These are phyloP conservation scores for Pholiota microspora DNA, from an alignment of 768 basidiomycete genomes.

Conservation along the genomic window DNA sequence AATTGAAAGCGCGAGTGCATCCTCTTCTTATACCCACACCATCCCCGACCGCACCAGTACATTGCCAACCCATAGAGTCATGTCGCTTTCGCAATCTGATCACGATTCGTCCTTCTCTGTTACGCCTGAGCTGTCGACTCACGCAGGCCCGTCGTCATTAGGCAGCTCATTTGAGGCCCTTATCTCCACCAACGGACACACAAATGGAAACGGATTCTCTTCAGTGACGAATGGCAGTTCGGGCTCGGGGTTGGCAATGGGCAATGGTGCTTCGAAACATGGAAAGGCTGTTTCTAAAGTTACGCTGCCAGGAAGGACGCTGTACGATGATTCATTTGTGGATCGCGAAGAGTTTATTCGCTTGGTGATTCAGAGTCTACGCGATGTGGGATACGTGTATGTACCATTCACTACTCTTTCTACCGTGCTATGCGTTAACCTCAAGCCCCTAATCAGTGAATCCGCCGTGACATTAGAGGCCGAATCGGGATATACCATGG, in stretches of 20 bases:
- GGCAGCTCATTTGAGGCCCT: conserved; percentile 22
- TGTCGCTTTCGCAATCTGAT: conserved; percentile 54
- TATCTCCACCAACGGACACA: conserved; percentile 35
- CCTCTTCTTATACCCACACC: conserved; percentile 27
- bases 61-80: conserved; percentile 33
- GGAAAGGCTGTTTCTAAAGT: conserved; percentile 58
- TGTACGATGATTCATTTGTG: conserved; percentile 77
- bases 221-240: conserved; percentile 35
- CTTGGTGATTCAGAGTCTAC: conserved; percentile 82
- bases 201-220: conserved; percentile 43
- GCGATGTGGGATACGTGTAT: conserved; percentile 82
- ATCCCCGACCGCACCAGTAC: conserved; percentile 30
- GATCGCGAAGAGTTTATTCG: conserved; percentile 91
- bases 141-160: conserved; percentile 53
- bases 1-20: conserved; percentile 39
- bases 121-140: conserved; percentile 39
- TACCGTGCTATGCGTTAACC: conserved; percentile 5
- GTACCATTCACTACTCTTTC: conserved; percentile 25
- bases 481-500: conserved; percentile 89
- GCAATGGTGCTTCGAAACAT: conserved; percentile 53
- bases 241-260: conserved; percentile 25
- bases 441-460: conserved; percentile 50
- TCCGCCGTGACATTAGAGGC: conserved; percentile 86
- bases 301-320: conserved; percentile 64
- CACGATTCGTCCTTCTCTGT: conserved; percentile 41